Base-by-base conservation (phyloP, 164 flowering plant genomes). In the Magnolia changhungtana region DNA sequence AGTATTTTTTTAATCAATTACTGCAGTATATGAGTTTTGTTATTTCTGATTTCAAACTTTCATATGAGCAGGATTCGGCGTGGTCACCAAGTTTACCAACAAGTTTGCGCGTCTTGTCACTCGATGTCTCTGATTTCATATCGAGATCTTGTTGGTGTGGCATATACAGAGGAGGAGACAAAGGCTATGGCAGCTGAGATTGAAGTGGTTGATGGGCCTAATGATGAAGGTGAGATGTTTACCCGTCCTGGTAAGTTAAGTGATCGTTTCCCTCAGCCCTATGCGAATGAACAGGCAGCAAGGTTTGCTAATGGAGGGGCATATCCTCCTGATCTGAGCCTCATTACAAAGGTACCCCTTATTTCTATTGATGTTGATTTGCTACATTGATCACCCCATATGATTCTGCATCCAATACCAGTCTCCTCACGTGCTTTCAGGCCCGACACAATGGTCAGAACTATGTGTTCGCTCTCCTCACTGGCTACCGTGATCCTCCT, bases 161-260 rank as follows among this genome's bases (percentile, higher is more conserved):
- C 97, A 75, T 92, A 90, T 74, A 91, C 95, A 3, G 95, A 92
- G 79, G 97, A 91, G 73, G 97, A 89, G 81, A 75, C 84, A 50
- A 92, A 92, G 66, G 97, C 90, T 65, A 84, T 92, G 95, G 95
- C 95, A 19, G 90, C 97, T 74, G 95, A 92, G 84, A 92, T 92
- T 80, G 97, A 92, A 84, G 95, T 92, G 76, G 89, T 81, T 77
- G 97, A 92, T 83, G 95, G 97, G n/a, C 97, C 95, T 73, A 92
- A 92, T 78, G 95, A 92, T 80, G 97, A 90, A 85, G 95, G 97
- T 77, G 95, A 91, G 84, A 92, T 91, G 97, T 92, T 87, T 75
- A 90, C 95, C 4, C 93, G 92, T 59, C 97, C 95, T 73, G 93
- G 93, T 73, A 88, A 91, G 82, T 85, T 90, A 29, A 92, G 93